phyloP scores from a whole-genome alignment of 495 filamentous ascomycete genomes.

The Penicillium steckii region DNA sequence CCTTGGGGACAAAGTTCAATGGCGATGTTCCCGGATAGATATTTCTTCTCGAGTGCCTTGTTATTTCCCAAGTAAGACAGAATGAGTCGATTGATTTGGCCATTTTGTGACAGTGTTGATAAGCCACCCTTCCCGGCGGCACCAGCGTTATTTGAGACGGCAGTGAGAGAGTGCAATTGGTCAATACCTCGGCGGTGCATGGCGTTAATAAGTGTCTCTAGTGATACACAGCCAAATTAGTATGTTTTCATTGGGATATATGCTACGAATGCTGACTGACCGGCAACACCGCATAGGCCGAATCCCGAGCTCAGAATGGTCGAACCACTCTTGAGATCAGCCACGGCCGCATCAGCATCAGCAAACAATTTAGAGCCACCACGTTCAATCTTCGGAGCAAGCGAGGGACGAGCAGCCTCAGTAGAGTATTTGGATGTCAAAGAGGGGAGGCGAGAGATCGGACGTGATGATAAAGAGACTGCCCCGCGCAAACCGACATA shows the following conservation, averaged over 20 bases:
- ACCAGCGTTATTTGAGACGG: constrained; percentile 90
- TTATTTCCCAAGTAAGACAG: constrained; percentile 87
- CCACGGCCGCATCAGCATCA: constrained; percentile 69
- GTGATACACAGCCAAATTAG: neutral
- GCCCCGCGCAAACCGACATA: constrained; percentile 23
- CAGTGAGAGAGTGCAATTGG: constrained; percentile 72
- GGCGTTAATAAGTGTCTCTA: constrained; percentile 78
- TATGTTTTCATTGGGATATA: neutral
- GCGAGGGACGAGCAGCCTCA: constrained; percentile 8
- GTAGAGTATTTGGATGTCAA: constrained; percentile 22
- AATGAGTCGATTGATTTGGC: constrained; percentile 81
- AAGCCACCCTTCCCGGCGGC: constrained; percentile 71
- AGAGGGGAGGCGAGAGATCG: constrained; percentile 4
- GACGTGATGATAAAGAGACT: constrained; percentile 10
- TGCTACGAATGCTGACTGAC: constrained; percentile 14
- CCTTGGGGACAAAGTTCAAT: constrained; percentile 89
- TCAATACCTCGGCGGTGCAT: constrained; percentile 64
- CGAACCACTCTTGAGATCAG: constrained; percentile 69
- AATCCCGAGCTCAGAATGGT: constrained; percentile 82
- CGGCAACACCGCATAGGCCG: constrained; percentile 84
- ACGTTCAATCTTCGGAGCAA: constrained; percentile 35
- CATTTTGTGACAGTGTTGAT: constrained; percentile 72
- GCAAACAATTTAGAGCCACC: constrained; percentile 63
- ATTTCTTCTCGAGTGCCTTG: constrained; percentile 82
- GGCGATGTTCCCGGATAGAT: constrained; percentile 76